These are phyloP conservation scores for Monosporascus sp. DNA, from an alignment of 2,329 filamentous ascomycete genomes.

Conservation along the genomic window DNA sequence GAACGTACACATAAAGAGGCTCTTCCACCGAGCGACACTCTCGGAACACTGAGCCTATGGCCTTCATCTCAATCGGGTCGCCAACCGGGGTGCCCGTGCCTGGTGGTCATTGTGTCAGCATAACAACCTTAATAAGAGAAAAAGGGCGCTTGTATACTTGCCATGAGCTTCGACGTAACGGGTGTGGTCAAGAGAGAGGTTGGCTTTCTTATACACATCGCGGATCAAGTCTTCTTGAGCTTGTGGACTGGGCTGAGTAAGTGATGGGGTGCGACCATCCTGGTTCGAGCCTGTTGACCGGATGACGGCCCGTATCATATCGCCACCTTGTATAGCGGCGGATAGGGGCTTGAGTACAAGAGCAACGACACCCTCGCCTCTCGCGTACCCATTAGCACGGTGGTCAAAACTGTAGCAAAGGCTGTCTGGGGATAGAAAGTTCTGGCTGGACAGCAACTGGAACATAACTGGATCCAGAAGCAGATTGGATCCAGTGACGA, in stretches of 20 bases:
- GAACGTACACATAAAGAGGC: slow-evolving; percentile 22
- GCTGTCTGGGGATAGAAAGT: slow-evolving; percentile 34
- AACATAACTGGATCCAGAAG: slow-evolving; percentile 24
- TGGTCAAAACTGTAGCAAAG: slow-evolving; percentile 22
- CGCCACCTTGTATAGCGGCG: slow-evolving; percentile 36
- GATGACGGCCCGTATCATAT: slow-evolving; percentile 21
- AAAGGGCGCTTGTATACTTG: slow-evolving; percentile 2
- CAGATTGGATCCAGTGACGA: slow-evolving; percentile 28
- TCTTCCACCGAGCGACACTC: slow-evolving; percentile 9
- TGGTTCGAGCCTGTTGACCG: slow-evolving; percentile 21
- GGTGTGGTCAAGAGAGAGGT: slow-evolving; percentile 13
- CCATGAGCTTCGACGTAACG: slow-evolving; percentile 28
- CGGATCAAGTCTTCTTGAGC: slow-evolving; percentile 28
- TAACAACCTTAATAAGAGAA: not conserved
- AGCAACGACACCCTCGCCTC: slow-evolving; percentile 45
- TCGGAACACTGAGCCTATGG: slow-evolving; percentile 26
- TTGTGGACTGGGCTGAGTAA: slow-evolving; percentile 22
- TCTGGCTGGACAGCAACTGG: slow-evolving; percentile 21
- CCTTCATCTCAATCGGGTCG: slow-evolving; percentile 35
- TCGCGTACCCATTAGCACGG: slow-evolving; percentile 28
- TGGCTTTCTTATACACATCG: slow-evolving; percentile 24
- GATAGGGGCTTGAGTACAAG: slow-evolving; percentile 46
- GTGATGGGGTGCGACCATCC: slow-evolving; percentile 21
- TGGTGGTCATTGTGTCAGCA: not conserved
- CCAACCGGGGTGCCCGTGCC: slow-evolving; percentile 38